These are phyloP conservation scores for Fraxinus pennsylvanica DNA, from an alignment of 257 asterid species.

Conservation along the genomic window DNA sequence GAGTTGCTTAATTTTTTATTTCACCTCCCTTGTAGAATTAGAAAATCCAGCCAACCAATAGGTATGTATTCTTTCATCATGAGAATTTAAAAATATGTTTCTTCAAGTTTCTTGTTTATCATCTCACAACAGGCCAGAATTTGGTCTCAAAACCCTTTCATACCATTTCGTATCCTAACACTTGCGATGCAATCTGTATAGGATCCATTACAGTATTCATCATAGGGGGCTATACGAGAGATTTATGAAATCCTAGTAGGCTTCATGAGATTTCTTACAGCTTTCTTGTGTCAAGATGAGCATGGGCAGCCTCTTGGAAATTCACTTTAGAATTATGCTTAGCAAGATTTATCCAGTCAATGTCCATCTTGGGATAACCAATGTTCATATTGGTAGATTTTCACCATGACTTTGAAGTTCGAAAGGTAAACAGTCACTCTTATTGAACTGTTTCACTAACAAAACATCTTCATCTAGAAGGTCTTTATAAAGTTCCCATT, in stretches of 20 bases:
- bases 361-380: neutral
- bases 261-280: neutral
- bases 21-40: neutral
- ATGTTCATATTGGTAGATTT: neutral
- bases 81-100: too few species aligned
- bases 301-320: neutral
- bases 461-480: too few species aligned
- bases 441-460: too few species aligned
- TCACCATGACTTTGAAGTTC: neutral
- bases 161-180: neutral
- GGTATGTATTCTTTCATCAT: neutral
- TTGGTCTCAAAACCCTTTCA: neutral
- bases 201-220: too few species aligned
- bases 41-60: neutral
- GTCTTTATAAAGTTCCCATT: too few species aligned
- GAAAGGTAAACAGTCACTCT: neutral
- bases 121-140: neutral
- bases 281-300: neutral
- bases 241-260: neutral
- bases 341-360: neutral
- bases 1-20: neutral
- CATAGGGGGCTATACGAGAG: neutral
- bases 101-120: neutral
- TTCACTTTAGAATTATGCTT: neutral
- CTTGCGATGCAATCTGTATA: neutral